Percentiles rank a stretch among this genome's conserved stretches.
Evolutionary conservation across 2,329 filamentous ascomycete species (phyloP).

Genomic region (Juglanconis sp.): DNA sequence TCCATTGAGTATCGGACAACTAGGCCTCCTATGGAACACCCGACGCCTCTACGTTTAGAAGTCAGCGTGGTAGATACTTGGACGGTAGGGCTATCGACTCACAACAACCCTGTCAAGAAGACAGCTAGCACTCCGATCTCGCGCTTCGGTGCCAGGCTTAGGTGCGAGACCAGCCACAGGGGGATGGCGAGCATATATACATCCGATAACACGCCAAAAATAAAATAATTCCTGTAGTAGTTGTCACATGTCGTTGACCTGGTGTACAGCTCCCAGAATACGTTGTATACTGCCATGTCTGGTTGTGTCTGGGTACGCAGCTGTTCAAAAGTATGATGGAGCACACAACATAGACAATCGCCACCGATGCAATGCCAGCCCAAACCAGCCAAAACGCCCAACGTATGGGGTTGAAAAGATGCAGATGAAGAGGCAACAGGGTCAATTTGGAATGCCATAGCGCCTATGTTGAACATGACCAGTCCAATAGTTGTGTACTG

Average conservation of each 20-base stretch:
- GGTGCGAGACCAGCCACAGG: neutral
- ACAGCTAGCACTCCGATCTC: constrained; percentile 2
- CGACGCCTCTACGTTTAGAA: neutral
- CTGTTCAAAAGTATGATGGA: neutral
- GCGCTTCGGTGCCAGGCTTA: neutral
- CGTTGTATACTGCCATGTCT: constrained; percentile 2
- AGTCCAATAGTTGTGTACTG: neutral
- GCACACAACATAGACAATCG: neutral
- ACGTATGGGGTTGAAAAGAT: neutral
- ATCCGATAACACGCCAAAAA: constrained; percentile 1
- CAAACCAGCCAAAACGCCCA: neutral
- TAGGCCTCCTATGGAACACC: neutral
- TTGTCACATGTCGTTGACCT: neutral
- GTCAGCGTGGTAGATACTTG: neutral
- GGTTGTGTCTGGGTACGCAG: neutral
- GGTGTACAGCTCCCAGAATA: neutral
- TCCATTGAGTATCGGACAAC: neutral
- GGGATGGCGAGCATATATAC: constrained; percentile 1
- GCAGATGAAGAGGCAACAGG: neutral
- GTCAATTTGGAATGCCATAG: constrained; percentile 2
- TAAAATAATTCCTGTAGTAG: neutral
- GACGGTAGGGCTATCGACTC: neutral
- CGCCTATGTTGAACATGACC: neutral
- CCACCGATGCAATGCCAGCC: neutral
- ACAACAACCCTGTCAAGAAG: neutral